Percentiles rank a stretch among this genome's conserved stretches.
Evolutionary conservation across 192 early-diverging fungal genomes (phyloP).

Genomic region (Entomortierella chlamydospora): DNA sequence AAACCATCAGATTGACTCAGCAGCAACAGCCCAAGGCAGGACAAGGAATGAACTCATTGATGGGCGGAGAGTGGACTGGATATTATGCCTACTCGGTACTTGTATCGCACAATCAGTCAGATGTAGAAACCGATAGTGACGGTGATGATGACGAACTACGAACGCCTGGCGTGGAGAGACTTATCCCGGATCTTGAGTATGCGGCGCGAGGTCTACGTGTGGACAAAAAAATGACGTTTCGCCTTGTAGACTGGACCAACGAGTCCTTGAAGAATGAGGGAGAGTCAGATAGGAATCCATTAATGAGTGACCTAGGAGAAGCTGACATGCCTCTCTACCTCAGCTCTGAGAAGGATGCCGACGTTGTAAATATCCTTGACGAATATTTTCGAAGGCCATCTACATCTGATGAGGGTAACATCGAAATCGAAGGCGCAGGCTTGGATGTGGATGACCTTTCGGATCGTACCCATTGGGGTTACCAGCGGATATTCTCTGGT

Average conservation of each 20-base stretch:
- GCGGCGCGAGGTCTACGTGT: background rate
- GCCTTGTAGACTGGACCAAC: background rate
- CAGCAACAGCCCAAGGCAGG: background rate
- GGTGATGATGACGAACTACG: background rate
- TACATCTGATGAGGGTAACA: too few species aligned
- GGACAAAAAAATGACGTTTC: conserved; percentile 8
- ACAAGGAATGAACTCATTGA: background rate
- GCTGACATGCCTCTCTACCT: background rate
- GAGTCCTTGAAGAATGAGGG: background rate
- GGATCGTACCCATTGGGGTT: background rate
- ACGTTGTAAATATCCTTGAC: background rate
- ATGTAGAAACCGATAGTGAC: background rate
- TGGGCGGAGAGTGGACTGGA: conserved; percentile 10
- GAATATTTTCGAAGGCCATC: background rate
- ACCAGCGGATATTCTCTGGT: conserved; percentile 24
- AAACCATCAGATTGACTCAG: background rate
- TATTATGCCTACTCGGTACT: conserved; percentile 13
- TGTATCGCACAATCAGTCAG: background rate
- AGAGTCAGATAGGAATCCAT: too few species aligned
- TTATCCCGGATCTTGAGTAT: background rate
- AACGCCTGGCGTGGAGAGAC: background rate
- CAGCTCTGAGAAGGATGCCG: background rate
- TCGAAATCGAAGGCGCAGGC: too few species aligned
- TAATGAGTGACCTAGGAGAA: background rate
- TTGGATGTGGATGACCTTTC: background rate